Base-by-base conservation (phyloP, 1,139 yeast genomes). In the Hemisphaericaspora xylanilytica region DNA sequence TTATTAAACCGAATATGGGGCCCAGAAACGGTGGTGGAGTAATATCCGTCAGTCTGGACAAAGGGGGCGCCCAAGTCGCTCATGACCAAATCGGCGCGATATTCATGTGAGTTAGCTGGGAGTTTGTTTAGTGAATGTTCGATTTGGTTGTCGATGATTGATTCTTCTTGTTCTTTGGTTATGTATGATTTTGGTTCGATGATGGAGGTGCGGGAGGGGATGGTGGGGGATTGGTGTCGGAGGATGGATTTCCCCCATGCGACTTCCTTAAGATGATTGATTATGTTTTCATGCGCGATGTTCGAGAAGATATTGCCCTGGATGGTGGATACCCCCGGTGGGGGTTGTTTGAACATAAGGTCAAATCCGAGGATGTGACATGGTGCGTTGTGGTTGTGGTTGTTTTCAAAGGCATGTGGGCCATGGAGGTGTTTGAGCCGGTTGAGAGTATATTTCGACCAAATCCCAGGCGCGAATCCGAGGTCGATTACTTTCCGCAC, bases 391-490 rank as follows among this genome's bases (percentile, higher is more conserved):
- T 77, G 76, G 0, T n/a, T n/a, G n/a, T n/a, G n/a, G n/a, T n/a
- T n/a, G n/a, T n/a, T n/a, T n/a, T n/a, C n/a, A n/a, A n/a, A n/a
- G n/a, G n/a, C n/a, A n/a, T 52, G 56, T 2, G 67, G 28, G 3
- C 43, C 48, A 46, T 12, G 11, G 26, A 69, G 69, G 2, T 61
- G 38, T 27, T 52, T 50, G 30, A 71, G 47, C 24, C 59, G 50
- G 25, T 56, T 44, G 32, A 58, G 55, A 6, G 95, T 84, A 24
- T 85, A 94, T 49, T 82, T 87, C 10, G 90, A 75, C 98, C 98
- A 92, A 26, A 95, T 90, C 0, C 98, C 98, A 0, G 98, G 98
- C 0, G 95, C 95, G 57, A 75, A 92, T 1, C 98, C 98, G 17
- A 70, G 46, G 44, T 71, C 75, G 4, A 71, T 28, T 4, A 68